phyloP scores from a whole-genome alignment of 495 filamentous ascomycete genomes.

The Platismatia glauca region DNA sequence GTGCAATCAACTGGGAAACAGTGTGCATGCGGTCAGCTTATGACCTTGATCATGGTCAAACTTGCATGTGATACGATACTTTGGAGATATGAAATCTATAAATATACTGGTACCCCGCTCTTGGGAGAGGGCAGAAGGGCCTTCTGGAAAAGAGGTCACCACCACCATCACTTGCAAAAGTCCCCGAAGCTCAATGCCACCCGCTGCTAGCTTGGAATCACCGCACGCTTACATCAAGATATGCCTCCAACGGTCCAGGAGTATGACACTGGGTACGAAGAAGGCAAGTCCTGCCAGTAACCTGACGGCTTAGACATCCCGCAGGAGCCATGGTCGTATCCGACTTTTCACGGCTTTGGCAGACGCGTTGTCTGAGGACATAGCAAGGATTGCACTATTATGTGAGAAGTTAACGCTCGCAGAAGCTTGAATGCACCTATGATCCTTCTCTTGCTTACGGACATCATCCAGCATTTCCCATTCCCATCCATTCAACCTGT shows the following conservation, averaged over 20 bases:
- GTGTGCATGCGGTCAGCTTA: background rate
- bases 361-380: background rate
- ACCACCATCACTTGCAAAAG: background rate
- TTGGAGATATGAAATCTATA: background rate
- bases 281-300: background rate
- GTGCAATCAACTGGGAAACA: background rate
- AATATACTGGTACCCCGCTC: background rate
- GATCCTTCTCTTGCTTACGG: background rate
- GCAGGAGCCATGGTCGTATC: background rate
- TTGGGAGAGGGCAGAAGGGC: background rate
- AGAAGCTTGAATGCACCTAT: background rate
- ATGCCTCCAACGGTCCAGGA: background rate
- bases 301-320: background rate
- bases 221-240: background rate
- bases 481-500: no score
- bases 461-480: no score
- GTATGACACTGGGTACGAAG: background rate
- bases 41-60: background rate
- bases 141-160: background rate
- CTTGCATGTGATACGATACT: background rate
- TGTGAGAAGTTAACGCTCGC: background rate
- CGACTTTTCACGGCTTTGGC: background rate
- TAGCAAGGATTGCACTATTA: background rate
- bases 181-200: background rate
- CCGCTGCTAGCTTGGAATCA: background rate